A percentile compares a stretch with the other conserved stretches of the same genome.
Evolutionary conservation across 1,284 basidiomycete genomes (phyloP).

Genomic region (Apiotrichum gamsii): DNA sequence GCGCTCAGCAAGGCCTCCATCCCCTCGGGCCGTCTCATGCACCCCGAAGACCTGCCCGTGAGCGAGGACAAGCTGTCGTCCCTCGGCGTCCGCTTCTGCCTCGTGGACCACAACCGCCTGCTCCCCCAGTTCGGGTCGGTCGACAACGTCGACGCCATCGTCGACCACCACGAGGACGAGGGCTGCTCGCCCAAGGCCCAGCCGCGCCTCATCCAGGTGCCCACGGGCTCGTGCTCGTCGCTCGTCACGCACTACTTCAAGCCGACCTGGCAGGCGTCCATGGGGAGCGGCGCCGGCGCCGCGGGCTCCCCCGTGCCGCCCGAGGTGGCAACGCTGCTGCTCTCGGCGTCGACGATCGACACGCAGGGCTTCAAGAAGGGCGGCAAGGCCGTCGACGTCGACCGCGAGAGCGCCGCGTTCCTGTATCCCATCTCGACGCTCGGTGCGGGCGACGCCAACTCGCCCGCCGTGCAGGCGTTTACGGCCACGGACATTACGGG

Average conservation of each 20-base stretch:
- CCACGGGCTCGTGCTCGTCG: slow-evolving; percentile 71
- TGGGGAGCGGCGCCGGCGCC: slow-evolving; percentile 20
- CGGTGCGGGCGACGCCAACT: not conserved
- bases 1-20: slow-evolving; percentile 61
- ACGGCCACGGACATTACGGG: not conserved
- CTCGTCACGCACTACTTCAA: slow-evolving; percentile 59
- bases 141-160: slow-evolving; percentile 60
- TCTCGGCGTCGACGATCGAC: slow-evolving; percentile 74
- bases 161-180: slow-evolving; percentile 95
- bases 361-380: slow-evolving; percentile 66
- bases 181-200: slow-evolving; percentile 57
- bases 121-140: slow-evolving; percentile 51
- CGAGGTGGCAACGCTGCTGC: slow-evolving; percentile 69
- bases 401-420: slow-evolving; percentile 58
- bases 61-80: slow-evolving; percentile 48
- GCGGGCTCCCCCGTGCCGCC: slow-evolving; percentile 36
- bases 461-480: not conserved
- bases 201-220: slow-evolving; percentile 58
- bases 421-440: slow-evolving; percentile 49
- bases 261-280: slow-evolving; percentile 32
- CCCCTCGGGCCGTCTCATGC: slow-evolving; percentile 54
- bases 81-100: slow-evolving; percentile 58
- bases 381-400: slow-evolving; percentile 65
- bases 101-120: slow-evolving; percentile 86
- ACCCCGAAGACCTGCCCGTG: slow-evolving; percentile 44